Percentiles rank a stretch among this genome's conserved stretches.
Conservation (phyloP, 768 basidiomycete species). For the Panaeolus papilionaceus region DNA sequence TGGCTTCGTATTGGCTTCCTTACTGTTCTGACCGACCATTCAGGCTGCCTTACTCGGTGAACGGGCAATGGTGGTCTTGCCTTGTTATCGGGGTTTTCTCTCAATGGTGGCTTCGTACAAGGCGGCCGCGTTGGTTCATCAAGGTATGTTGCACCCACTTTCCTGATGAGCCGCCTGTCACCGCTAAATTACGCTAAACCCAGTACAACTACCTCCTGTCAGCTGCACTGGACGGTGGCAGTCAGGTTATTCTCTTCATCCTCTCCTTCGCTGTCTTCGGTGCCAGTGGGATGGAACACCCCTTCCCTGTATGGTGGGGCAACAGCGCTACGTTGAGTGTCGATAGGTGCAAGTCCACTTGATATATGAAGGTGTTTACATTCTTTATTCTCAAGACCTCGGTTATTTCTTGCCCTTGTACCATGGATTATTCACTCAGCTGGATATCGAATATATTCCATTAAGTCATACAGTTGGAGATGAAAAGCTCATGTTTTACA, state of each 20-base stretch:
- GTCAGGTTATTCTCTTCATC: conserved; percentile 69
- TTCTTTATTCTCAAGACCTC: background rate
- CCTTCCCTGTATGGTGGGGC: conserved; percentile 62
- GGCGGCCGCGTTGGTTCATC: conserved; percentile 66
- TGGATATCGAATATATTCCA: background rate
- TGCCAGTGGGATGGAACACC: conserved; percentile 53
- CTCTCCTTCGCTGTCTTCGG: conserved; percentile 71
- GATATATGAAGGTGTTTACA: background rate
- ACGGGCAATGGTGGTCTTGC: conserved; percentile 62
- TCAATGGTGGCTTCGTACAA: conserved; percentile 61
- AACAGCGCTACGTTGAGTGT: conserved; percentile 44
- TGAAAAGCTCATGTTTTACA: conserved; percentile 10
- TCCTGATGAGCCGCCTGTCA: background rate
- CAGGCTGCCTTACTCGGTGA: conserved; percentile 56
- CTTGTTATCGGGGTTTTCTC: conserved; percentile 61
- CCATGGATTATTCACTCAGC: background rate
- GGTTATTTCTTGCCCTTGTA: too few species aligned
- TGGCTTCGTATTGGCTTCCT: conserved; percentile 12
- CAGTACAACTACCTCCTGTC: conserved; percentile 71
- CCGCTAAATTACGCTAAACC: background rate
- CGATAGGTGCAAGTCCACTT: conserved; percentile 41
- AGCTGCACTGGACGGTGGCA: conserved; percentile 69
- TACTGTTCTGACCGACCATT: background rate
- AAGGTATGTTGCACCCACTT: conserved; percentile 36
- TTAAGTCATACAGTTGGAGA: background rate